These are phyloP conservation scores for Ettlia oleoabundans DNA, from an alignment of 139 green algal species.

Conservation along the genomic window DNA sequence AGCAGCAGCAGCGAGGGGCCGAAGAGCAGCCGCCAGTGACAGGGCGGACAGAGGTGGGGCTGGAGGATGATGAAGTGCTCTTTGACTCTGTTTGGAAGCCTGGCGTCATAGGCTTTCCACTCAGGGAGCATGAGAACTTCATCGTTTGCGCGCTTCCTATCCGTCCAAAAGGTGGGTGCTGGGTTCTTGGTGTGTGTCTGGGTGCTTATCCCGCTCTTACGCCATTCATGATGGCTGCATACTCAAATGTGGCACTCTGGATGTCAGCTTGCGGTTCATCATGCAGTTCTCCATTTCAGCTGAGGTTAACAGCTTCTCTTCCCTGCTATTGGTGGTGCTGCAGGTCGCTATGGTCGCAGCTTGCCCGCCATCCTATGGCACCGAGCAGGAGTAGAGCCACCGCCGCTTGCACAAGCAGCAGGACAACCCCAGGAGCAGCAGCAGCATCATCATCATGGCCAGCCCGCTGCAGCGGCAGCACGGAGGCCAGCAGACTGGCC, in stretches of 20 bases:
- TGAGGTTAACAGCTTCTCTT: too few relatives aligned
- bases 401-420: background rate
- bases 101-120: background rate
- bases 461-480: background rate
- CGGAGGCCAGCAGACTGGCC: background rate
- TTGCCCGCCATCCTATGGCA: conserved; percentile 5
- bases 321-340: background rate
- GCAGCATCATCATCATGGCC: background rate
- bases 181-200: background rate
- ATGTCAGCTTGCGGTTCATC: background rate
- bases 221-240: background rate
- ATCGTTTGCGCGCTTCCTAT: background rate
- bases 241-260: background rate
- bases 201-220: background rate
- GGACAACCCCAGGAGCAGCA: background rate
- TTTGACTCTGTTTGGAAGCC: background rate
- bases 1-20: too few relatives aligned
- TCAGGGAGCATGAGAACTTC: background rate
- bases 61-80: background rate
- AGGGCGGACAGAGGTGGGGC: background rate
- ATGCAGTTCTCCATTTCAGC: too few relatives aligned
- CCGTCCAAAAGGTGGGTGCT: background rate
- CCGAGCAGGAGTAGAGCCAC: background rate
- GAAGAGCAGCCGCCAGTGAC: background rate
- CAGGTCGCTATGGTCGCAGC: conserved; percentile 9